phyloP scores from a whole-genome alignment of 1,284 basidiomycete species.

The Irpex sp. region DNA sequence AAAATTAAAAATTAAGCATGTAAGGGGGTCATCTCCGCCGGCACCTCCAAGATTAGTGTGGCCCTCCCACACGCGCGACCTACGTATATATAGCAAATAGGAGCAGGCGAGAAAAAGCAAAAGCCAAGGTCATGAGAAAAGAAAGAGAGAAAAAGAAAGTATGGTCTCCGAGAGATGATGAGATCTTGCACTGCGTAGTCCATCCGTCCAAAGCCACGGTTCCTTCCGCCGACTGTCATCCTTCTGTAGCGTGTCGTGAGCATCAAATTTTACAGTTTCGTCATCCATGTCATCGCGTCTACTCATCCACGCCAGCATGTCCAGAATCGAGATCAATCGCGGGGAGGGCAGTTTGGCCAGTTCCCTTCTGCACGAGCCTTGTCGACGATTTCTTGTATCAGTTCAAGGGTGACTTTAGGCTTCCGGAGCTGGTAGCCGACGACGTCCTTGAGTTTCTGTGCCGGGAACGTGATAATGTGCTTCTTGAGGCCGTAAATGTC shows the following conservation, averaged over 20 bases:
- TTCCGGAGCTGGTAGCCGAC: conserved; percentile 67
- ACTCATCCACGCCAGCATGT: too few relatives aligned
- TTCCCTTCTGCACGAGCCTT: conserved; percentile 75
- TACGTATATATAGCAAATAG: background rate
- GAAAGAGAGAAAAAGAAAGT: background rate
- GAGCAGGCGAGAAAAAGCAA: background rate
- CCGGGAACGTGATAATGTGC: conserved; percentile 62
- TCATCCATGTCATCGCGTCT: background rate
- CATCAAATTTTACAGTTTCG: background rate
- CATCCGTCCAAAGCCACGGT: background rate
- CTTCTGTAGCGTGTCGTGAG: background rate
- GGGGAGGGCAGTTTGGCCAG: conserved; percentile 51
- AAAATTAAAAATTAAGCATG: background rate
- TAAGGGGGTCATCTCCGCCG: background rate
- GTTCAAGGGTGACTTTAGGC: conserved; percentile 62
- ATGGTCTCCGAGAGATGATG: background rate
- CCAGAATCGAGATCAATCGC: too few relatives aligned
- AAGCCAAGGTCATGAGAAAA: background rate
- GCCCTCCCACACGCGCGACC: background rate
- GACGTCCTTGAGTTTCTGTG: conserved; percentile 69
- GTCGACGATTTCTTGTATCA: conserved; percentile 70
- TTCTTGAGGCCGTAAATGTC: conserved; percentile 71
- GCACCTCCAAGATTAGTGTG: background rate
- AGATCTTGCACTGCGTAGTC: background rate
- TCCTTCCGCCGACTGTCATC: background rate